Percentiles rank a stretch among this genome's conserved stretches.
These are phyloP conservation scores for Geotrichum histeridarum DNA, from an alignment of 1,139 yeast genomes.

Conservation along the genomic window DNA sequence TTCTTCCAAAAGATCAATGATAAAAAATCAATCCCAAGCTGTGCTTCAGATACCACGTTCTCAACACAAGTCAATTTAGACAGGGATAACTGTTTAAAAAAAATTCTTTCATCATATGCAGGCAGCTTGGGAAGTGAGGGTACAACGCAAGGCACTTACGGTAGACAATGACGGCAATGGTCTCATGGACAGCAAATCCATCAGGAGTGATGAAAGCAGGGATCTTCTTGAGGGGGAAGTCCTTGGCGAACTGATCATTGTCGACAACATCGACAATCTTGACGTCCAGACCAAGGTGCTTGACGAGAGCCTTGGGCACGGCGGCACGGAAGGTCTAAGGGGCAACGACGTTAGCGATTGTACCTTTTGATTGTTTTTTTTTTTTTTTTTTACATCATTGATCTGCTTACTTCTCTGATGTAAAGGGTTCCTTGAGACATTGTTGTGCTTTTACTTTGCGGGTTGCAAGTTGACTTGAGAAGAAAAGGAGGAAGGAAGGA, in stretches of 20 bases:
- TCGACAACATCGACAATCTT: slow-evolving; percentile 46
- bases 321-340: slow-evolving; percentile 15
- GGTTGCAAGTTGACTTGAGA: not conserved
- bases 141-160: slow-evolving; percentile 30
- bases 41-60: slow-evolving; percentile 36
- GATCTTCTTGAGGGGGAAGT: slow-evolving; percentile 67
- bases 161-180: slow-evolving; percentile 60
- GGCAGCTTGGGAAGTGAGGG: slow-evolving; percentile 15
- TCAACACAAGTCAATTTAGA: slow-evolving; percentile 77
- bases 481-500: not conserved
- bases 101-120: slow-evolving; percentile 52
- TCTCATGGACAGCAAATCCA: slow-evolving; percentile 75
- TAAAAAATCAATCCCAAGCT: not conserved
- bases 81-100: slow-evolving; percentile 83
- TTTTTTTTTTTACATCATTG: slow-evolving; percentile 1
- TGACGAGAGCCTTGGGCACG: slow-evolving; percentile 51
- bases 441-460: not conserved
- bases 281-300: slow-evolving; percentile 68
- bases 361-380: too few species aligned
- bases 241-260: slow-evolving; percentile 41
- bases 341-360: not conserved
- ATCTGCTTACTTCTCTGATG: slow-evolving; percentile 25
- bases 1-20: slow-evolving; percentile 24
- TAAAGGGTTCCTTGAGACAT: slow-evolving; percentile 38
- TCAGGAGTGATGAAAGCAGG: slow-evolving; percentile 80